phyloP scores from a whole-genome alignment of 2,329 filamentous ascomycete genomes.

The Botryotinia narcissicola region DNA sequence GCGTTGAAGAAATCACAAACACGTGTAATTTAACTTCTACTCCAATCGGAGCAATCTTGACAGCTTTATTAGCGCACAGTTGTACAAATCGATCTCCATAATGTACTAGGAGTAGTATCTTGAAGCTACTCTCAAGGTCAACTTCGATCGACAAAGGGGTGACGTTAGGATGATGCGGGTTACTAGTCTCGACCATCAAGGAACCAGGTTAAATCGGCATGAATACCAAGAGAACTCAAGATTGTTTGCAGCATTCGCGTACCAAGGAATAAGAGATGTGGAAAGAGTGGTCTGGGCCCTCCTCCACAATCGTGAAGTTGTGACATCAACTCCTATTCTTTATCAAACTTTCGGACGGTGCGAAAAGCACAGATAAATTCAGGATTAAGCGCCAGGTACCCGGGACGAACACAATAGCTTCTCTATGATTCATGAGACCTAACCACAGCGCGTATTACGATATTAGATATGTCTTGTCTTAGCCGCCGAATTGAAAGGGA shows the following conservation, averaged over 20 bases:
- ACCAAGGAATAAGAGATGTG: neutral
- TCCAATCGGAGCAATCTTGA: conserved; percentile 15
- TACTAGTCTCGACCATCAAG: neutral
- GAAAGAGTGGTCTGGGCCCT: conserved; percentile 9
- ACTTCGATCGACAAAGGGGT: neutral
- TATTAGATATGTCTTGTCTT: neutral
- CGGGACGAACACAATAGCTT: conserved; percentile 1
- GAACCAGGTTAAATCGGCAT: neutral
- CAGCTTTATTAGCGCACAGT: conserved; percentile 11
- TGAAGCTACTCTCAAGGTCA: neutral
- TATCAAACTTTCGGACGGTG: neutral
- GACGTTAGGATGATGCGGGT: neutral
- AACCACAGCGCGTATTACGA: conserved; percentile 9
- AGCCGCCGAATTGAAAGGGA: conserved; percentile 9
- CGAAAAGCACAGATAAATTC: conserved; percentile 5
- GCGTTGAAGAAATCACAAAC: conserved; percentile 10
- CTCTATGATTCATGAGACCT: conserved; percentile 3
- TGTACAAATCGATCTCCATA: conserved; percentile 15
- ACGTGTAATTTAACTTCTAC: conserved; percentile 18
- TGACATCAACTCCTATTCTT: conserved; percentile 1
- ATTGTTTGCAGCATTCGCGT: neutral
- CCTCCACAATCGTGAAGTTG: neutral
- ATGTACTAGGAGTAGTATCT: neutral
- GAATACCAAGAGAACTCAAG: neutral
- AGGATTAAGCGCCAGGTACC: conserved; percentile 19